Evolutionary conservation across 768 basidiomycete genomes (phyloP).

Genomic region (Tylopilus felleus): DNA sequence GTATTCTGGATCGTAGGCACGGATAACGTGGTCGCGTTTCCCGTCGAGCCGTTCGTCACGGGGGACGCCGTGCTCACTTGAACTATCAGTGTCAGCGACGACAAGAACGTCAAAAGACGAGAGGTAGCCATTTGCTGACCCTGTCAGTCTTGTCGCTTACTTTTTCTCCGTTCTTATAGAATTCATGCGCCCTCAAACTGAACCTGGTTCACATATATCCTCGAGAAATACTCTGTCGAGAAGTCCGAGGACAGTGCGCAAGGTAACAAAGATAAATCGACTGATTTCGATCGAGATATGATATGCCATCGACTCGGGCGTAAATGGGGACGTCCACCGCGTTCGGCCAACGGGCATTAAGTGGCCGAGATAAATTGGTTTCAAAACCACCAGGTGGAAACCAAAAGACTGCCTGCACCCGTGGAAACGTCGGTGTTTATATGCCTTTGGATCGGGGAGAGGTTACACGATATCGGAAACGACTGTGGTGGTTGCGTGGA

Average conservation of each 20-base stretch:
- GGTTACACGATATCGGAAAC: not conserved
- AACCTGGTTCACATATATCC: not conserved
- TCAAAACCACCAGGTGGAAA: not conserved
- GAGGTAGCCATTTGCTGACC: not conserved
- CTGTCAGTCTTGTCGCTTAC: not conserved
- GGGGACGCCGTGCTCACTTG: conserved; percentile 23
- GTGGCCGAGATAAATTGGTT: not conserved
- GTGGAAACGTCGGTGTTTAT: conserved; percentile 7
- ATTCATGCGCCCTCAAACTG: not conserved
- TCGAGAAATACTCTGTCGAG: too few species aligned
- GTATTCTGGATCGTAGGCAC: conserved; percentile 56
- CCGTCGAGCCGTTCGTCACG: conserved; percentile 46
- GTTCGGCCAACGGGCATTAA: conserved; percentile 28
- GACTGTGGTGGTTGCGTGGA: not conserved
- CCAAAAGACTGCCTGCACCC: not conserved
- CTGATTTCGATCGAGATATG: not conserved
- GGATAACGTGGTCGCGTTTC: conserved; percentile 47
- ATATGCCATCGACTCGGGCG: not conserved
- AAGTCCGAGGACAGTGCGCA: not conserved
- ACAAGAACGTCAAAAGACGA: not conserved
- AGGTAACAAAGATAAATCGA: not conserved
- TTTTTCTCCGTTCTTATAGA: not conserved
- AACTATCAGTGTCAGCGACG: not conserved
- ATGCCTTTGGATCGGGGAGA: not conserved
- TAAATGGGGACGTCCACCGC: not conserved